Conservation (phyloP, 257 asterid species). For the Ballota nigra region DNA sequence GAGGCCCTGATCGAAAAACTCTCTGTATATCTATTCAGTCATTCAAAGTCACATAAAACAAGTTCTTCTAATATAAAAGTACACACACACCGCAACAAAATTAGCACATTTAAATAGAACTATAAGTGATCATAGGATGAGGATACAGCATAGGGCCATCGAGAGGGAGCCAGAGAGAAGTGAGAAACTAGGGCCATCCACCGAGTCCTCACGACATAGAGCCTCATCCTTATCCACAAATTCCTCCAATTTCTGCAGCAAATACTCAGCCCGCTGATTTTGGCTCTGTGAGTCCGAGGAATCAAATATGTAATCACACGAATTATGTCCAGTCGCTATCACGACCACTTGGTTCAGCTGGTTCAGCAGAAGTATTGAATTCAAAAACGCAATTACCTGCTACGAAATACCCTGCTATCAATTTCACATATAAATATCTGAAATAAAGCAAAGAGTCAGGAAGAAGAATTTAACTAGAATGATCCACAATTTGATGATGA, state of each 20-base stretch:
- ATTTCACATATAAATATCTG: too few species aligned
- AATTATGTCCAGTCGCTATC: constrained; percentile 76
- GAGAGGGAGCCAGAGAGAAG: constrained; percentile 93
- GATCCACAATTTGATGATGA: too few species aligned
- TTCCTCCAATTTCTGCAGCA: constrained; percentile 67
- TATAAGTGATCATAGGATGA: constrained; percentile 6
- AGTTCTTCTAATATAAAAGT: constrained; percentile 3
- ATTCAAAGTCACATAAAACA: constrained; percentile 44
- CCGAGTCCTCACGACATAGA: constrained; percentile 52
- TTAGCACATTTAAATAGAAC: background rate
- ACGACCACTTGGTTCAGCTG: constrained; percentile 87
- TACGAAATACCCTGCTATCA: too few species aligned
- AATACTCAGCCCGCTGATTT: constrained; percentile 58
- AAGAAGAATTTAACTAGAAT: too few species aligned
- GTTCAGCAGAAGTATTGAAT: constrained; percentile 67
- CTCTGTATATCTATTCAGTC: constrained; percentile 66
- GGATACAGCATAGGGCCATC: constrained; percentile 99
- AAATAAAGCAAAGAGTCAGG: background rate
- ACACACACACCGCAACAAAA: constrained; percentile 1
- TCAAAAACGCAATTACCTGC: constrained; percentile 81
- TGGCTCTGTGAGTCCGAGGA: constrained; percentile 55
- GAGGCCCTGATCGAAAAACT: constrained; percentile 81
- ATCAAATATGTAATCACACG: constrained; percentile 69
- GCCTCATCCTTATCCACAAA: constrained; percentile 74
- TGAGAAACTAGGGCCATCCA: constrained; percentile 62